phyloP scores from a whole-genome alignment of 495 filamentous ascomycete species.

The Hypomontagnella submonticulosa region DNA sequence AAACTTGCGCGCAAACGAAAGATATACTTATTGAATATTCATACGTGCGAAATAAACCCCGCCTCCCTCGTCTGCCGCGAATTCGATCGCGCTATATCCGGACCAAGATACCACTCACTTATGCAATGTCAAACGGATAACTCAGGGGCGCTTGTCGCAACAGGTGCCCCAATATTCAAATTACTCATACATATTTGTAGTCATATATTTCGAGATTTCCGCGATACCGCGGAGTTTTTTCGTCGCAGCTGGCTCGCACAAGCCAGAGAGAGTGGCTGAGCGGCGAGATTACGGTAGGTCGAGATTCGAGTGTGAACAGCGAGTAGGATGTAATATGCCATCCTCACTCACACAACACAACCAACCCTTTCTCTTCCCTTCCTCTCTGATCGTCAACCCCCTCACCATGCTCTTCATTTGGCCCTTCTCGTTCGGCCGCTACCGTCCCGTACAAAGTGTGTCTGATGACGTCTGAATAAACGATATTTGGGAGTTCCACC shows the following conservation, averaged over 20 bases:
- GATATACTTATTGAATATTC: too few relatives aligned
- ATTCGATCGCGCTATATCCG: slow-evolving; percentile 8
- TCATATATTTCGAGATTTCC: too few relatives aligned
- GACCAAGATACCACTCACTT: slow-evolving; percentile 12
- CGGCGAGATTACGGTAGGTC: slow-evolving; percentile 11
- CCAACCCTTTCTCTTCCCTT: slow-evolving; percentile 1
- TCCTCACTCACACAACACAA: background rate
- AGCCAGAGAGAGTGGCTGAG: slow-evolving; percentile 34
- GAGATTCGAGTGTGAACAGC: background rate
- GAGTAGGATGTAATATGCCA: background rate
- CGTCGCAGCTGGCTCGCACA: slow-evolving; percentile 23
- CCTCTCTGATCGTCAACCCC: background rate
- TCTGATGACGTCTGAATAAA: slow-evolving; percentile 39
- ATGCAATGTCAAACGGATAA: slow-evolving; percentile 21
- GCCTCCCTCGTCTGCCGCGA: background rate
- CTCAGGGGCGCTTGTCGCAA: slow-evolving; percentile 25
- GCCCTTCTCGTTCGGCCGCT: background rate
- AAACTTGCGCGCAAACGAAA: slow-evolving; percentile 25
- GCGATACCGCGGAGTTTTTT: background rate
- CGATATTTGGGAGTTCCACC: slow-evolving; percentile 31
- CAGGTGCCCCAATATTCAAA: slow-evolving; percentile 22
- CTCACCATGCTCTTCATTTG: background rate
- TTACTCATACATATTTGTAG: too few relatives aligned
- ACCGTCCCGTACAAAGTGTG: slow-evolving; percentile 5
- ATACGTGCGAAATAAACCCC: slow-evolving; percentile 22